These are phyloP conservation scores for Bruguiera gymnorhiza DNA, from an alignment of 345 rosid species.

Conservation along the genomic window DNA sequence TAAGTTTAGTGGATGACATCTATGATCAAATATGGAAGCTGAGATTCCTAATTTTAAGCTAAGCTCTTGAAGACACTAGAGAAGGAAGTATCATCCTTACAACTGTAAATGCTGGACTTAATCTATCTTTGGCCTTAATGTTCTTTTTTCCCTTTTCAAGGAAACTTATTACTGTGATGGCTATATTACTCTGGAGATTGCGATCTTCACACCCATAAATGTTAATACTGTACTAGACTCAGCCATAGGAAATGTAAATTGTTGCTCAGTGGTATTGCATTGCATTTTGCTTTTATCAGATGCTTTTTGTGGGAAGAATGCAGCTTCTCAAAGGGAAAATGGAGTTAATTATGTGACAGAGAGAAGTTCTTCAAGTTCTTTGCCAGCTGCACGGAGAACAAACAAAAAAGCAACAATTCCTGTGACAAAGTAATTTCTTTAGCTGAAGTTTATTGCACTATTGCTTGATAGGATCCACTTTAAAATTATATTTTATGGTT, in stretches of 20 bases:
- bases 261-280: slow-evolving; percentile 3
- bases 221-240: background rate
- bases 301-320: slow-evolving; percentile 50
- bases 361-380: slow-evolving; percentile 34
- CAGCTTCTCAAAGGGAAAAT: slow-evolving; percentile 52
- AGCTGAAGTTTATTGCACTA: slow-evolving; percentile 3
- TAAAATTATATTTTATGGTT: background rate
- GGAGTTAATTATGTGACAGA: slow-evolving; percentile 37
- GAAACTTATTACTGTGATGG: too few relatives aligned
- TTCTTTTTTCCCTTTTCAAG: too few relatives aligned
- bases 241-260: background rate
- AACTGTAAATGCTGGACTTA: too few relatives aligned
- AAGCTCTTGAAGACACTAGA: background rate
- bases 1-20: background rate
- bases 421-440: slow-evolving; percentile 44
- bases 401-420: slow-evolving; percentile 33
- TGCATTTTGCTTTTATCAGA: slow-evolving; percentile 22
- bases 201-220: too few relatives aligned
- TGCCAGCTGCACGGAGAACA: slow-evolving; percentile 32
- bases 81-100: too few relatives aligned
- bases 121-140: too few relatives aligned
- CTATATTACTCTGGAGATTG: too few relatives aligned
- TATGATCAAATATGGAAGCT: background rate
- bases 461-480: background rate
- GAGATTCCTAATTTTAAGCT: background rate